Evolutionary conservation across 2,329 filamentous ascomycete species (phyloP), one percentile per base, ranked within the genome.

Genomic region (Diaporthe helianthi): DNA sequence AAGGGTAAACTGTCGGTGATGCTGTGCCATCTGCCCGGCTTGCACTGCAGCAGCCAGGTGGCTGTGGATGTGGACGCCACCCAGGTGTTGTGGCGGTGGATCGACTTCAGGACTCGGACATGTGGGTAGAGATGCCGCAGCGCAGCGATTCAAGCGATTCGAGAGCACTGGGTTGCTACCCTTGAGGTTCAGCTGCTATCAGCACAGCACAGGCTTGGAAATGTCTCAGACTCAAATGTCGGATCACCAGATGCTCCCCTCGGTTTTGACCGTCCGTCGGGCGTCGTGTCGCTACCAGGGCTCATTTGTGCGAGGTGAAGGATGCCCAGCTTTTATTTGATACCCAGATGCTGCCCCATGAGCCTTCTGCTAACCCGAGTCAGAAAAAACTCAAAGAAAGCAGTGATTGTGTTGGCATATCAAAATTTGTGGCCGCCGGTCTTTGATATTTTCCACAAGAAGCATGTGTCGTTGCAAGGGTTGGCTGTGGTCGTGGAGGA

Each of bases 41-140:
- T 24, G 24, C 26, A 54, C 63, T 44, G 49, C 49, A 54, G 36
- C 63, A 24, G 49, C 36, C 36, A 65, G 49, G 44, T 54, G 24
- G 36, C 26, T 10, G 24, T 46, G 36, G n/a, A 33, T 29, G 24
- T 44, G 4, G 44, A 10, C 41, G 41, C 41, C 41, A 33, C 24
- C 6, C 33, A 53, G 24, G 4, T 33, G 46, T 53, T 33, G 51
- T 54, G 24, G 41, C 51, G 38, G 6, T 44, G 49, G 17, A 29
- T 3, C 6, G 38, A 15, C n/a, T n/a, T n/a, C n/a, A n/a, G n/a
- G n/a, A n/a, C 49, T 15, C 49, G 2, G 26, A 15, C 22, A 29
- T 36, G 2, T 54, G 36, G 41, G 12, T 53, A 17, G 36, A 31
- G 46, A 44, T 38, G 15, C n/a, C 15, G 22, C 6, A n/a, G n/a